Conservation (phyloP, 2,329 filamentous ascomycete species). For the Xylaria sp. region DNA sequence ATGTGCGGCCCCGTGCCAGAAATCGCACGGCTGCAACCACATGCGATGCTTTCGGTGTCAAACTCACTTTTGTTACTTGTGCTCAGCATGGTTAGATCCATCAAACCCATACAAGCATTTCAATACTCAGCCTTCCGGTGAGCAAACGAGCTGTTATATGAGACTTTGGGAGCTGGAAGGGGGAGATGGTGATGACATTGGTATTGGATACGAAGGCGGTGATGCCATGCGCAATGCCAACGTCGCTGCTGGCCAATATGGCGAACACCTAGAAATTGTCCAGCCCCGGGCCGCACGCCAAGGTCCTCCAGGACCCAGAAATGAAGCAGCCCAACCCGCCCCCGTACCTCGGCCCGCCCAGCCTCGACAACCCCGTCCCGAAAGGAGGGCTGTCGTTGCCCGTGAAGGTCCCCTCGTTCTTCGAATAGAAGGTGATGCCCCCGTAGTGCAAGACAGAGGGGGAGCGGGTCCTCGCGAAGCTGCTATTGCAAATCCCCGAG, state of each 20-base stretch:
- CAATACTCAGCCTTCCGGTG: slow-evolving; percentile 69
- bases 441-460: slow-evolving; percentile 42
- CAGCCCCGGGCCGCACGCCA: slow-evolving; percentile 44
- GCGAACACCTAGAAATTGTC: slow-evolving; percentile 39
- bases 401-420: slow-evolving; percentile 68
- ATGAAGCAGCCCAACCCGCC: slow-evolving; percentile 34
- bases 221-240: slow-evolving; percentile 39
- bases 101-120: slow-evolving; percentile 90
- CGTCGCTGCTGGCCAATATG: slow-evolving; percentile 40
- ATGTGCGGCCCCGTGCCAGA: slow-evolving; percentile 85
- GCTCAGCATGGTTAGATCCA: slow-evolving; percentile 84
- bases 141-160: slow-evolving; percentile 77
- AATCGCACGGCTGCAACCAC: slow-evolving; percentile 94
- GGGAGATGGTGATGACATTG: slow-evolving; percentile 74
- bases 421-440: slow-evolving; percentile 59
- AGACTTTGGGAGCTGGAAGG: slow-evolving; percentile 90
- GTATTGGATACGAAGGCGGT: slow-evolving; percentile 58
- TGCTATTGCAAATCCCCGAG: slow-evolving; percentile 29
- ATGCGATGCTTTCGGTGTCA: slow-evolving; percentile 93
- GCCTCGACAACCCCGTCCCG: slow-evolving; percentile 46
- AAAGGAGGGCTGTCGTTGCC: slow-evolving; percentile 59
- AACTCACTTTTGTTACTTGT: slow-evolving; percentile 96
- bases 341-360: slow-evolving; percentile 30
- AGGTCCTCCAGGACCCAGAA: slow-evolving; percentile 48
- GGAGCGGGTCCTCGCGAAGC: slow-evolving; percentile 44